Evolutionary conservation across 208 protist species (phyloP), one percentile per base, ranked within the genome.

Genomic region (Tritrichomonas musculus): DNA sequence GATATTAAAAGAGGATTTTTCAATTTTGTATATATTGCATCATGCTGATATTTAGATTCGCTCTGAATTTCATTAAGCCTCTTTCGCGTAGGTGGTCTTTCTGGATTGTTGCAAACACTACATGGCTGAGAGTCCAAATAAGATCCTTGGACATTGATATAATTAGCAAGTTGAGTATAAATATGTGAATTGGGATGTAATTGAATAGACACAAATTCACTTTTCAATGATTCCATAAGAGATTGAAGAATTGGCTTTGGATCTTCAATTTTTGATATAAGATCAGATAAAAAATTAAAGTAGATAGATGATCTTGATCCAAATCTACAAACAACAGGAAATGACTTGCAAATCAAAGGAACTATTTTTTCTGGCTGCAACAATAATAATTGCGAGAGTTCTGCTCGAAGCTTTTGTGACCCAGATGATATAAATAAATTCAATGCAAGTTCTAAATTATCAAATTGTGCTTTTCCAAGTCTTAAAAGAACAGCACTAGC

Each of bases 81-180:
- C 17, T 39, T 22, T 57, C 8, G 25, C 17, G 39, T 22, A 39
- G 77, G 77, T 2, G 47, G 17, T 57, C 41, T 88, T 36, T 88
- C 77, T n/a, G 77, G 77, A 39, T 88, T 88, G 27, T 88, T 88
- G 30, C 77, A 88, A 20, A 88, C 47, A 88, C 14, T 60, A 30
- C 77, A 88, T 60, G 77, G 77, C 30, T 88, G 77, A 27, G 44
- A 44, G 57, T 88, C 77, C 27, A 88, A 88, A 57, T 88, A 88
- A 33, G 77, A 88, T 27, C 22, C 47, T 39, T 25, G 41, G 1
- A 88, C 25, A n/a, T 88, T 47, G 30, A 88, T 88, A 33, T 33
- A 88, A 33, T 88, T 88, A 14, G 44, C 14, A 8, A 88, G 47
- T 50, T 88, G 41, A 0, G 44, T n/a, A 39, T 88, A 88, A 17